Conservation (phyloP, 75 land plant genomes). For the Cupressus sempervirens region DNA sequence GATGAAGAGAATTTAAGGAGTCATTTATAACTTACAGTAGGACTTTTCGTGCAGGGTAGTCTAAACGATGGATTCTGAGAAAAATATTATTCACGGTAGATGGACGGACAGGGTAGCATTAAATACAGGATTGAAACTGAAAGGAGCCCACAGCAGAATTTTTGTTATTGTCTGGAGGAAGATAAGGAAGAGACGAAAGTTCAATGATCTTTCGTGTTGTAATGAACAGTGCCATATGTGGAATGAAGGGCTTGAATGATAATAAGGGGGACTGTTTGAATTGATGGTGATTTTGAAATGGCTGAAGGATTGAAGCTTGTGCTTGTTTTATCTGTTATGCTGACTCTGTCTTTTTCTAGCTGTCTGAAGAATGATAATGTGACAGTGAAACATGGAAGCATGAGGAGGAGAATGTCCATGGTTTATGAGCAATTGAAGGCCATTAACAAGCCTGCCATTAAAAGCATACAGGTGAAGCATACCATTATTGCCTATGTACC, state of each 20-base stretch:
- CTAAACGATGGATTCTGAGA: background rate
- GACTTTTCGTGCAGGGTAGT: background rate
- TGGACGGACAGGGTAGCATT: background rate
- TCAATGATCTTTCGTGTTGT: background rate
- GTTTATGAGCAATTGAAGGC: conserved; percentile 48
- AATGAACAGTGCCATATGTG: background rate
- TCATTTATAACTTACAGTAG: background rate
- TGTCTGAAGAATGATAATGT: background rate
- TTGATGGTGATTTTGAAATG: background rate
- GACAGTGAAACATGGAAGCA: background rate
- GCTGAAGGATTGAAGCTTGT: background rate
- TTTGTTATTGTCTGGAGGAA: background rate
- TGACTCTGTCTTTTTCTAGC: background rate
- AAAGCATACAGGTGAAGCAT: conserved; percentile 54
- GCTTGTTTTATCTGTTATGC: background rate
- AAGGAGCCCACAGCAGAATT: background rate
- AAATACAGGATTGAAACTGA: background rate
- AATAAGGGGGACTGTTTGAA: background rate
- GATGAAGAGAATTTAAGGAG: background rate
- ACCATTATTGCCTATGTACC: background rate
- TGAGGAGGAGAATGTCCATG: conserved; percentile 30
- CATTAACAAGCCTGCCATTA: conserved; percentile 70
- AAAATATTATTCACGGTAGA: background rate
- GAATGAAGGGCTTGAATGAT: background rate
- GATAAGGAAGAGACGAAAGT: background rate